Evolutionary conservation across 2,329 filamentous ascomycete genomes (phyloP), one percentile per base, ranked within the genome.

Genomic region (Zarea fungicola): DNA sequence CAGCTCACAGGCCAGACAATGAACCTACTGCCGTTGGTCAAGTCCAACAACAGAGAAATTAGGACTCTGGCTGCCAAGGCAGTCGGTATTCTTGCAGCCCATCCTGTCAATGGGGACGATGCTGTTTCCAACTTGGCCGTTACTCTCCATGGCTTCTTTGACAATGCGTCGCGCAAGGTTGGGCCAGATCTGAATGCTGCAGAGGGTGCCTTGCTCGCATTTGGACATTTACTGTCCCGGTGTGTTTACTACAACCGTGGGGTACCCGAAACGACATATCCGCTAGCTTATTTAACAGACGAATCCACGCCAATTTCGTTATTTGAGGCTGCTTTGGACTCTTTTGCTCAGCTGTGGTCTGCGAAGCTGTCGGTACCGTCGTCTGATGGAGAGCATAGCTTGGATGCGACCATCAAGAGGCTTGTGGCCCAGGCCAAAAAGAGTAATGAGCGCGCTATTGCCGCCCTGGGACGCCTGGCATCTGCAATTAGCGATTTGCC

Each of bases 391-490:
- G 52, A 58, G 6, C 55, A 60, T 5, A 56, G 63, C 23, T 58
- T 68, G 4, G 65, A 63, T 23, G 64, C 73, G 1, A 70, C 90
- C 13, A 73, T 84, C 21, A 75, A 84, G 16, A 78, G 81, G 6
- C 70, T 96, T 0, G 74, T 80, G 6, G 71, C 76, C 1, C 80
- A 85, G 52, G 85, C 88, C 9, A 93, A 90, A 62, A 83, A 86
- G 50, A 87, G 89, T 8, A 87, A 88, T 49, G 91, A 95, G 59
- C 83, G 78, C 49, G 87, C 92, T 0, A 92, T 96, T 42, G 67
- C 80, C n/a, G 82, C 88, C 3, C 72, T 97, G 5, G 93, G 93
- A 0, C 78, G 87, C 41, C 70, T 97, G 3, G 83, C 86, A 0
- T 34, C 56, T 60, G 0, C 48, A 11, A 23, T 41, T 5, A 35